phyloP scores from a whole-genome alignment of 495 filamentous ascomycete genomes.

The Articulospora tetracladia region DNA sequence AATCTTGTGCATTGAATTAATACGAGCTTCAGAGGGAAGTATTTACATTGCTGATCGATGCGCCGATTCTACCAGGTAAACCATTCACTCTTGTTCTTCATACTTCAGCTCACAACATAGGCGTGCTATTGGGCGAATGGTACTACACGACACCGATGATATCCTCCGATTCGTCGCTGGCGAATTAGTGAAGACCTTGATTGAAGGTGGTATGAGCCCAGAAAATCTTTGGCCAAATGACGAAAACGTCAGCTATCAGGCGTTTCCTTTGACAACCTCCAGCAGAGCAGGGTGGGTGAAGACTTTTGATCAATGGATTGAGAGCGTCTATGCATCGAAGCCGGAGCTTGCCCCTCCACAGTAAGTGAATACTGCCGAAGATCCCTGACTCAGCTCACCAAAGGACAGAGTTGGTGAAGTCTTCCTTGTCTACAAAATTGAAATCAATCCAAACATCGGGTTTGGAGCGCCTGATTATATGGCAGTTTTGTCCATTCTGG shows the following conservation, averaged over 20 bases:
- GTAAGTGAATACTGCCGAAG: not conserved
- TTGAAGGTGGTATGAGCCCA: not conserved
- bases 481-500: not conserved
- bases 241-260: not conserved
- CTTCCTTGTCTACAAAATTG: not conserved
- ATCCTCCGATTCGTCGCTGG: conserved; percentile 1
- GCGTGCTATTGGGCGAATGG: not conserved
- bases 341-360: not conserved
- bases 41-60: not conserved
- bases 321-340: not conserved
- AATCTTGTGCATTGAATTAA: not conserved
- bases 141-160: conserved; percentile 4
- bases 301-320: not conserved
- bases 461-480: not conserved
- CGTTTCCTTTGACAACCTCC: not conserved
- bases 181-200: conserved; percentile 2
- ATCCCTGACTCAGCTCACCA: not conserved
- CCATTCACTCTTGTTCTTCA: not conserved
- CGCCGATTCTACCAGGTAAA: not conserved
- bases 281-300: not conserved
- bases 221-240: not conserved
- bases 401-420: not conserved
- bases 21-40: not conserved
- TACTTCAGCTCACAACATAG: not conserved
- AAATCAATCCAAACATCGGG: not conserved